Evolutionary conservation across 768 basidiomycete species (phyloP), one percentile per base, ranked within the genome.

Genomic region (Glaciozyma antarctica): DNA sequence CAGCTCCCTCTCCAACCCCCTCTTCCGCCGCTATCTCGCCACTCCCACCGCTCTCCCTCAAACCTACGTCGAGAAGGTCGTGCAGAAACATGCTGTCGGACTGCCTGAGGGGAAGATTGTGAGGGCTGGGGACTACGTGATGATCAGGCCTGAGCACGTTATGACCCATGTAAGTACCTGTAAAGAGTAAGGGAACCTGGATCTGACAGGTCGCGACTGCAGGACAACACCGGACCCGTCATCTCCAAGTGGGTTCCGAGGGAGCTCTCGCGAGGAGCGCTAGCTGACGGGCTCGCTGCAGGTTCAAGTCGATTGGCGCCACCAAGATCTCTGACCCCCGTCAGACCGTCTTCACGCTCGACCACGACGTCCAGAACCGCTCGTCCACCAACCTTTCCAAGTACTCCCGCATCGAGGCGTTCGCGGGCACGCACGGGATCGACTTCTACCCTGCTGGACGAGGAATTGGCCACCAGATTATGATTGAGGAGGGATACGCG

Each of bases 381-480:
- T 86, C 90, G 0, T 58, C 62, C 7, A 93, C 93, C 75, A 99
- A 98, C 78, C 80, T 95, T 24, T 79, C 83, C 17, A 99, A 99
- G 76, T 99, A 99, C 77, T 83, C 88, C 28, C 83, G 83, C 61
- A 99, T 98, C 58, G 93, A 97, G 75, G 81, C 81, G 4, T 97
- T 97, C 74, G 95, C 91, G 8, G 83, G 90, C 51, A 78, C 82
- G 53, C 86, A 98, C 68, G 81, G 81, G 10, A 80, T 99, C 71
- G 90, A 99, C 77, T 98, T 98, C 76, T 99, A 90, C 78, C 94
- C 95, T 45, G 92, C 95, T 7, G 95, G 95, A 28, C 83, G 94
- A 54, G 95, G 95, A 15, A 99, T 99, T 65, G 95, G 95, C 1
- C 95, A 99, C 77, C 95, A 99, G 76, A 82, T 98, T 65, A 86